These are phyloP conservation scores for Torulaspora quercuum DNA, from an alignment of 805 yeast species.

Conservation along the genomic window DNA sequence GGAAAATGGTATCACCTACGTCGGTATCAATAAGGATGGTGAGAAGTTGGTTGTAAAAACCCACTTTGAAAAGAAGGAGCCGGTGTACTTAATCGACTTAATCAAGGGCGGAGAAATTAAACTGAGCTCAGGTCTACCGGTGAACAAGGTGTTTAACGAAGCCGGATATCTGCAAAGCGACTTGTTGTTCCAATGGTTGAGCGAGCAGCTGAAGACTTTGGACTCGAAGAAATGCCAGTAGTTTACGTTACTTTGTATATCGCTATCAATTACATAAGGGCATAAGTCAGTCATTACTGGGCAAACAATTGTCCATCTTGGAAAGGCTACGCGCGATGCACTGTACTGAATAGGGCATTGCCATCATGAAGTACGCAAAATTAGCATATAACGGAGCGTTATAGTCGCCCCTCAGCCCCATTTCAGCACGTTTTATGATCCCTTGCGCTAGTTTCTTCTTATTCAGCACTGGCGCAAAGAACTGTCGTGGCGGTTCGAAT, in stretches of 20 bases:
- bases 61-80: constrained; percentile 38
- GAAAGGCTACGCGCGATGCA: constrained; percentile 46
- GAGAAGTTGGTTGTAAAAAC: constrained; percentile 35
- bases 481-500: constrained; percentile 65
- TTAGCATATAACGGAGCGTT: constrained; percentile 71
- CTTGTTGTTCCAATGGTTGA: constrained; percentile 40
- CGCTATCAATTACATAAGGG: constrained; percentile 6
- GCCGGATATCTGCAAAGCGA: constrained; percentile 44
- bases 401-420: constrained; percentile 68
- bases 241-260: constrained; percentile 31
- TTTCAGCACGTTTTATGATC: constrained; percentile 51
- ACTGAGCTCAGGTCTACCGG: constrained; percentile 27
- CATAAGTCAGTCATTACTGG: constrained; percentile 18
- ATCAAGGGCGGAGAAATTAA: constrained; percentile 22
- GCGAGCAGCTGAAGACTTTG: constrained; percentile 36
- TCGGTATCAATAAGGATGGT: constrained; percentile 39
- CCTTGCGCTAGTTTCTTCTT: constrained; percentile 54
- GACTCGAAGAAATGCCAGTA: constrained; percentile 41
- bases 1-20: constrained; percentile 45
- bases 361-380: constrained; percentile 62
- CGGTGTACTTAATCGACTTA: constrained; percentile 44
- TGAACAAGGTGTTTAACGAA: constrained; percentile 38
- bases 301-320: constrained; percentile 59
- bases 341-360: constrained; percentile 59
- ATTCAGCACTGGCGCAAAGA: constrained; percentile 75